Base-by-base conservation (phyloP, 495 filamentous ascomycete species). In the Thermochaetoides thermophila region DNA sequence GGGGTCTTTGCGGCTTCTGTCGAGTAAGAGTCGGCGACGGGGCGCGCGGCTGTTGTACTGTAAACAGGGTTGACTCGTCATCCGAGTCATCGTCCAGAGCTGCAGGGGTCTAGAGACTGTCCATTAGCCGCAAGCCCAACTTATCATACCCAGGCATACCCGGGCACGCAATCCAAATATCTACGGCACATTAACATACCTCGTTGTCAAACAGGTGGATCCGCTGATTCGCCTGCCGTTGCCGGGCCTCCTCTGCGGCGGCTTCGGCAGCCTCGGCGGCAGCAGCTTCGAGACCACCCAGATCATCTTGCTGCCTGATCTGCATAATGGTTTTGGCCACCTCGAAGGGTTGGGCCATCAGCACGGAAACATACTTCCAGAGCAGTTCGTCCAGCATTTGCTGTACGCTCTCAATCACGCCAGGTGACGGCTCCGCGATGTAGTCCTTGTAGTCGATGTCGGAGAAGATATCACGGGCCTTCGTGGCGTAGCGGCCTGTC, bases 261-360 rank as follows among this genome's bases (percentile, higher is more conserved):
- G n/a, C n/a, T 2, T 42, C 37, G 7, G 29, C 43, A 21, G 45
- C 41, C 2, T 42, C 37, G 7, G 29, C 43, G 19, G 45, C 41
- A 7, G 52, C 43, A 18, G 43, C 37, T 21, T 45, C 41, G 14
- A 61, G 39, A 1, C 57, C 55, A 8, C 59, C 61, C 5, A 56
- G 15, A 29, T 68, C 62, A 37, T 60, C 64, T 42, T 71, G 68
- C 22, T 31, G 53, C 49, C 78, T 74, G 25, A 83, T 75, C 58
- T 97, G 89, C 47, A 96, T 55, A 30, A 96, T 67, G 3, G 73
- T 91, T 71, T 94, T 96, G 45, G 87, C 84, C 36, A 94, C 84
- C 57, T 95, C 86, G 53, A 96, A 94, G 14, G 89, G 89, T 52
- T 96, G 89, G n/a, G 81, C 74, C 40, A 91, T 71, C 42, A 94